Base-by-base conservation (phyloP, 2,329 filamentous ascomycete genomes). In the Ascochyta viciae-villosae region DNA sequence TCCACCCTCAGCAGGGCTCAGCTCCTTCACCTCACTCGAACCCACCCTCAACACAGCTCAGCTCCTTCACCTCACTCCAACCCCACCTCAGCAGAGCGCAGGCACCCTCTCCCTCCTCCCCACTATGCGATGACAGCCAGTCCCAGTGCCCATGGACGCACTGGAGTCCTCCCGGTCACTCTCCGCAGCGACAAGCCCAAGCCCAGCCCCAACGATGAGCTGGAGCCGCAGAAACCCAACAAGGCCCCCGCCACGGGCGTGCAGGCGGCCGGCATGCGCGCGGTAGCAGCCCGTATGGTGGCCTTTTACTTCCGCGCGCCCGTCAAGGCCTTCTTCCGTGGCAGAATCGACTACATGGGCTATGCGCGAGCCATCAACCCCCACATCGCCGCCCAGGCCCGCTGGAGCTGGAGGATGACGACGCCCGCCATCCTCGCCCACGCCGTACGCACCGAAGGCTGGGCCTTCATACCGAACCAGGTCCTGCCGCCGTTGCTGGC, bases 241-340 rank as follows among this genome's bases (percentile, higher is more conserved):
- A 83, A 84, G 61, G 83, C 80, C 54, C 84, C 86, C 13, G 82
- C 84, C 12, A 88, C 86, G 15, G 92, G 90, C 43, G 90, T 91
- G n/a, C 92, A 91, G 22, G 92, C 92, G 4, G 92, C 92, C 22
- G 87, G 91, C 37, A 90, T 92, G 61, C 89, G 93, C 42, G 93
- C 92, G 26, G 76, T 96, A 60, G 93, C 89, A 66, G 89, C 91
- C 7, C 90, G 96, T 72, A 82, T 92, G 67, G 85, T 96, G 50
- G 89, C 92, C 23, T 96, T 96, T 68, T 97, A 96, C 59, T 97
- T 96, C 73, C 84, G 92, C 53, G 91, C 92, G 0, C 93, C 93
- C 0, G 90, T 92, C 49, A 96, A 96, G 77, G 90, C 92, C 15
- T 97, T 97, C 74, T 96, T 97, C 77, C 86, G 91, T 58, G 93